phyloP scores from a whole-genome alignment of 2,329 filamentous ascomycete genomes.

The Salinomyces thailandicus region DNA sequence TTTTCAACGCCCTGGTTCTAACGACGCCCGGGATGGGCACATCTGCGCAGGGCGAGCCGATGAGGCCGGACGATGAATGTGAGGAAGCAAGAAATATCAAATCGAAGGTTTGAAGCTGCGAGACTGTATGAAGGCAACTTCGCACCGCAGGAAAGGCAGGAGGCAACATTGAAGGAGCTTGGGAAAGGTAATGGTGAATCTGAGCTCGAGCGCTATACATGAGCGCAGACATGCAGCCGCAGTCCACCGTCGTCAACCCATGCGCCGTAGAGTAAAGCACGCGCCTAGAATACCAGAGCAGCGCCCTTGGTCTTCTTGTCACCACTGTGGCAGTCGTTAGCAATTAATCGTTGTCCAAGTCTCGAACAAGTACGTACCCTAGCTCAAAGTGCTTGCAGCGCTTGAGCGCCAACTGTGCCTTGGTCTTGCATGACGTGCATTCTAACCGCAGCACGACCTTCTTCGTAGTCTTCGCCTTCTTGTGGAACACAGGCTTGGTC shows the following conservation, averaged over 20 bases:
- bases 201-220: background rate
- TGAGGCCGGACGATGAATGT: too few relatives aligned
- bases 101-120: too few relatives aligned
- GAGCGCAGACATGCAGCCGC: background rate
- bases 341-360: background rate
- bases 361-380: conserved; percentile 55
- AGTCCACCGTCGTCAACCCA: background rate
- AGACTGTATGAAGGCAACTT: too few relatives aligned
- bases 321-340: conserved; percentile 52
- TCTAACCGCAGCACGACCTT: conserved; percentile 98
- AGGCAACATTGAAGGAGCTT: too few relatives aligned
- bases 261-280: background rate
- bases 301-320: conserved; percentile 99
- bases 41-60: too few relatives aligned
- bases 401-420: conserved; percentile 96
- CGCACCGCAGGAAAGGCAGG: too few relatives aligned
- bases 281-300: conserved; percentile 92
- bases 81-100: too few relatives aligned
- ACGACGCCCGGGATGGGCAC: too few relatives aligned
- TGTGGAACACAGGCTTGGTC: conserved; percentile 99
- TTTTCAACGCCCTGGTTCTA: too few relatives aligned
- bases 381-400: conserved; percentile 99
- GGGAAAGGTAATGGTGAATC: background rate
- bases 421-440: conserved; percentile 96
- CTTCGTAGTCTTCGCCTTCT: conserved; percentile 99